Conservation (phyloP, 805 yeast genomes). For the Candida peoriensis region DNA sequence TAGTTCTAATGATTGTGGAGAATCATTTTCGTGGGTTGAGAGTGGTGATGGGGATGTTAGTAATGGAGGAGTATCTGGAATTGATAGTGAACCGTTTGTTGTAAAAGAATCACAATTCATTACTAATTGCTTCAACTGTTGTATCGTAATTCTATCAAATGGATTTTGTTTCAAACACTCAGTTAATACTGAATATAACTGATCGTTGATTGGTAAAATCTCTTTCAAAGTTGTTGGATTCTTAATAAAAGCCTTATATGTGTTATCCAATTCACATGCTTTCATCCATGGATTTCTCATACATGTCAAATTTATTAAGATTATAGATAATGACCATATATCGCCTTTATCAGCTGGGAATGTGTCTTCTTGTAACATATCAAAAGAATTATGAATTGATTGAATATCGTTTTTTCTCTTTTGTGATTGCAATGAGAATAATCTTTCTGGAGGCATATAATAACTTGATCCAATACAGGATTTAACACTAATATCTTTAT, state of each 20-base stretch:
- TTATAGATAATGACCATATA: conserved; percentile 82
- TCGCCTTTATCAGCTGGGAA: conserved; percentile 77
- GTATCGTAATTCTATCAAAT: conserved; percentile 25
- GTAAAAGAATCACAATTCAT: conserved; percentile 17
- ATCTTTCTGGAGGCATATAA: conserved; percentile 90
- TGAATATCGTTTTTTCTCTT: conserved; percentile 20
- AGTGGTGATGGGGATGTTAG: background rate
- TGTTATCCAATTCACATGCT: conserved; percentile 59
- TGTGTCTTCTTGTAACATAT: conserved; percentile 20
- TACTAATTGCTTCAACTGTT: conserved; percentile 17
- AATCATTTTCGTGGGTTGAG: too few species aligned
- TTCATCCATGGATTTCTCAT: conserved; percentile 89
- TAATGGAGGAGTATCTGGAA: conserved; percentile 7
- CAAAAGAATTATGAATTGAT: too few species aligned
- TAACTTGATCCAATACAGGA: conserved; percentile 83
- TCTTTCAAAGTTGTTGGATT: conserved; percentile 51
- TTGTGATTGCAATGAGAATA: conserved; percentile 30
- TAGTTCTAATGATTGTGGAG: too few species aligned
- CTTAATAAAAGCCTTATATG: conserved; percentile 59
- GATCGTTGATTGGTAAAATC: conserved; percentile 69
- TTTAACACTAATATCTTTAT: conserved; percentile 53
- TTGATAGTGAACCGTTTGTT: conserved; percentile 15
- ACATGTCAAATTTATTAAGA: conserved; percentile 73
- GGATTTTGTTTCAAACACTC: conserved; percentile 30
- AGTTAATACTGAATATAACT: conserved; percentile 48